Evolutionary conservation across 805 yeast species (phyloP), one percentile per base, ranked within the genome.

Genomic region (Cyberlindnera misumaiensis): DNA sequence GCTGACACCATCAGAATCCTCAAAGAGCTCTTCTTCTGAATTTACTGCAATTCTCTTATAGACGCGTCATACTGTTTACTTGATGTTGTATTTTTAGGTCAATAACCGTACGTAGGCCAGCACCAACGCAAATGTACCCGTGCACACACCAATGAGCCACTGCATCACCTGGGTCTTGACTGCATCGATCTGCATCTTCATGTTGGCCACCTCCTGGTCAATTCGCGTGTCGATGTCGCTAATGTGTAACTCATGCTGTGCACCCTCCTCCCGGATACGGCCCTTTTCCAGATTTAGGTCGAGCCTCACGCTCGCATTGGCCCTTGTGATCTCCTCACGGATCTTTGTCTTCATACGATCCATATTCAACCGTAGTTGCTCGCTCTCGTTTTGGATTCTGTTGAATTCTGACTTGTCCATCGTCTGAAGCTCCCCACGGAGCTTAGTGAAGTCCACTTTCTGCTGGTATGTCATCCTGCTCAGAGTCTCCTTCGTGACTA

Each of bases 71-170:
- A n/a, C 18, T 10, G n/a, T n/a, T 4, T 14, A 13, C 13, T 14
- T n/a, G 31, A 6, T 14, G 5, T 29, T 10, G 14, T 5, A 14
- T 29, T 5, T 29, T 16, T 53, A 84, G 9, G 86, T 76, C 36
- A 86, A 66, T 50, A 93, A 68, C 52, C 98, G 73, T 35, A 89
- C 85, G 59, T 93, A 93, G 1, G 97, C 97, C 51, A 90, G 65
- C 36, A 93, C 83, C 42, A 93, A 70, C 11, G 97, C 97, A 63
- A 90, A 86, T 1, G 97, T 85, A 83, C 97, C 98, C 2, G 97
- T 89, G 56, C 95, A 85, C 14, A 93, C 97, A 69, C 97, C 97
- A 52, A 93, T 87, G 46, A 93, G 72, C 98, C 98, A 93, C 63
- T 93, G 98, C 80, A 88, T 77, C 35, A 93, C 97, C 59, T 93